Evolutionary conservation across 1,284 basidiomycete species (phyloP), one percentile per base, ranked within the genome.

Genomic region (Salmacisia buchloeana): DNA sequence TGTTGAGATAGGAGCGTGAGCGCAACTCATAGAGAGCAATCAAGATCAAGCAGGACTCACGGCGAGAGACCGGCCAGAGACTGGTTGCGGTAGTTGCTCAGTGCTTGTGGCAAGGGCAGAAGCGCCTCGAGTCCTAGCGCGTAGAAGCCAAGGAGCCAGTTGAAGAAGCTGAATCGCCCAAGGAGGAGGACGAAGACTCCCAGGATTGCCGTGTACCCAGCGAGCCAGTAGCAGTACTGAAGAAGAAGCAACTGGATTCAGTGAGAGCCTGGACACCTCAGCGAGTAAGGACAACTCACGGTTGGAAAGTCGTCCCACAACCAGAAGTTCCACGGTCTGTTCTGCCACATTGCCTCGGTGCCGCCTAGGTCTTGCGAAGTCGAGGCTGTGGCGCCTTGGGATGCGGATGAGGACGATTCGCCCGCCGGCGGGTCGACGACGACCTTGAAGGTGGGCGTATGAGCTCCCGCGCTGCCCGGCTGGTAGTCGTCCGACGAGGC

Each of bases 21-120:
- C 10, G 12, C 12, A 38, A n/a, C 12, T 38, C 36, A 38, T 10
- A 38, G 12, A 38, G 52, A 86, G 82, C 90, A 90, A 91, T 25
- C 90, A 90, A 36, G 90, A 76, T 15, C 35, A 9, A 38, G 35
- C 49, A 92, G 80, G 0, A 91, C 92, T 2, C 88, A 89, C 77
- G 86, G 83, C 39, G 90, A 85, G 81, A 93, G 92, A 12, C 91
- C 91, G 77, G 90, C 90, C 41, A 92, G 80, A 1, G 89, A 90
- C 57, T 85, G 86, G 70, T 87, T 73, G 88, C 90, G 72, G 88
- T 92, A 82, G 66, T 84, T 84, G 35, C 67, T 66, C 58, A 71
- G 59, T 38, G 64, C 52, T 45, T 66, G 64, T 46, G 67, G 66
- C 36, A 64, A 62, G 0, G 83, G 71, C 31, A 71, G 33, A 25